These are phyloP conservation scores for Paramecium primaurelia DNA, from an alignment of 73 alveolate species.

Conservation along the genomic window DNA sequence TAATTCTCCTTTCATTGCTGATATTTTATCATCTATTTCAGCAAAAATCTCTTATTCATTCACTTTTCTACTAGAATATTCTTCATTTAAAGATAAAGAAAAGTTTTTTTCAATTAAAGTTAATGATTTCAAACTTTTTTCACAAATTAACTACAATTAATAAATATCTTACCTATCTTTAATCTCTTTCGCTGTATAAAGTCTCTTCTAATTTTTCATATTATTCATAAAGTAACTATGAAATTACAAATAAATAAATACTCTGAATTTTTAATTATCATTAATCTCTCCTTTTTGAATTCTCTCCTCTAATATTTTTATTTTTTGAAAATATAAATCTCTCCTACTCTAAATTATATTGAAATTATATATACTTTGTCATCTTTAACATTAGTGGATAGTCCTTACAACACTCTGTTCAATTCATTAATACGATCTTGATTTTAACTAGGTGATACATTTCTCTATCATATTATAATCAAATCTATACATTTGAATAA, in stretches of 20 bases:
- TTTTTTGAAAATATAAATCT: slow-evolving; percentile 24
- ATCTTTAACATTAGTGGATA: slow-evolving; percentile 38
- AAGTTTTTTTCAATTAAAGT: slow-evolving; percentile 36
- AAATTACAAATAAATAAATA: background rate
- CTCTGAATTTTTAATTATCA: slow-evolving; percentile 48
- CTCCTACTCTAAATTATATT: background rate
- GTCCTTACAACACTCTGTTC: slow-evolving; percentile 34
- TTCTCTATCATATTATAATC: background rate
- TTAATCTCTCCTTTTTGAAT: slow-evolving; percentile 36
- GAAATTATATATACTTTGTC: background rate
- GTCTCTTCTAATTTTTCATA: slow-evolving; percentile 22
- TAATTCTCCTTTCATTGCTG: slow-evolving; percentile 19
- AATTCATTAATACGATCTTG: slow-evolving; percentile 29
- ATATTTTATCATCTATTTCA: slow-evolving; percentile 42
- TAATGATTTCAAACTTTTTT: slow-evolving; percentile 34
- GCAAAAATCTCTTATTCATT: slow-evolving; percentile 51
- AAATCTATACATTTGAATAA: background rate
- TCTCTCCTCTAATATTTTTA: slow-evolving; percentile 29
- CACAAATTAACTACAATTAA: slow-evolving; percentile 24
- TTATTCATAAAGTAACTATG: slow-evolving; percentile 15
- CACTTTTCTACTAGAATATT: slow-evolving; percentile 37
- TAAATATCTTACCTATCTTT: background rate
- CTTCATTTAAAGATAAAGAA: slow-evolving; percentile 25
- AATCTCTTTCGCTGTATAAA: background rate
- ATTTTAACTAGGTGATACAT: slow-evolving; percentile 47